A percentile compares a stretch with the other conserved stretches of the same genome.
These are phyloP conservation scores for Tricholomella constricta DNA, from an alignment of 768 basidiomycete genomes.

Conservation along the genomic window DNA sequence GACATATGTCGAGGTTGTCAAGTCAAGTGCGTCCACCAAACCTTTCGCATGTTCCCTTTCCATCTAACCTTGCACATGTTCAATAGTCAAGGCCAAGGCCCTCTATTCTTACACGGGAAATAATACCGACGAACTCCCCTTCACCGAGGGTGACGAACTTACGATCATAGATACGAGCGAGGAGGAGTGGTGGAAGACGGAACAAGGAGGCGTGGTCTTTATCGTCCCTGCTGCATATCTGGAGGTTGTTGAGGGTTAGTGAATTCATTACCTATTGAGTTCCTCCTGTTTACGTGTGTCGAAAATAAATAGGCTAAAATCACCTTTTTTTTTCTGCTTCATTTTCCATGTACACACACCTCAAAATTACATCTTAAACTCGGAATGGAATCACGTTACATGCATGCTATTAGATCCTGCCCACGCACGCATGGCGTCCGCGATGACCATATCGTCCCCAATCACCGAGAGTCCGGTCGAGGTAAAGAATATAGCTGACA, in stretches of 20 bases:
- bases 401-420: conserved; percentile 11
- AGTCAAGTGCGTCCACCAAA: conserved; percentile 53
- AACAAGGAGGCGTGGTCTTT: conserved; percentile 81
- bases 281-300: conserved; percentile 56
- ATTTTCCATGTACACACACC: conserved; percentile 49
- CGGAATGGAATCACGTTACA: conserved; percentile 27
- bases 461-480: conserved; percentile 5
- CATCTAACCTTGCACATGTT: conserved; percentile 9
- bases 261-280: conserved; percentile 52
- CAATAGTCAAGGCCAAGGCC: conserved; percentile 69
- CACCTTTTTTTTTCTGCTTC: conserved; percentile 57
- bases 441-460: neutral
- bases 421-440: neutral
- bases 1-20: conserved; percentile 78
- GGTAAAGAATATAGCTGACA: neutral
- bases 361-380: conserved; percentile 33
- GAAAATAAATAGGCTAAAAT: conserved; percentile 81
- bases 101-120: conserved; percentile 74
- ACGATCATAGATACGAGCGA: conserved; percentile 83
- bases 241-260: conserved; percentile 91
- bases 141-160: conserved; percentile 78
- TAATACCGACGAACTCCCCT: conserved; percentile 82
- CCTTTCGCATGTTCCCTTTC: neutral
- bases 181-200: conserved; percentile 95
- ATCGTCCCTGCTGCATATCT: conserved; percentile 93